Evolutionary conservation across 148 eudicot genomes (phyloP), one percentile per base, ranked within the genome.

Genomic region (Vaccinium corymbosum): DNA sequence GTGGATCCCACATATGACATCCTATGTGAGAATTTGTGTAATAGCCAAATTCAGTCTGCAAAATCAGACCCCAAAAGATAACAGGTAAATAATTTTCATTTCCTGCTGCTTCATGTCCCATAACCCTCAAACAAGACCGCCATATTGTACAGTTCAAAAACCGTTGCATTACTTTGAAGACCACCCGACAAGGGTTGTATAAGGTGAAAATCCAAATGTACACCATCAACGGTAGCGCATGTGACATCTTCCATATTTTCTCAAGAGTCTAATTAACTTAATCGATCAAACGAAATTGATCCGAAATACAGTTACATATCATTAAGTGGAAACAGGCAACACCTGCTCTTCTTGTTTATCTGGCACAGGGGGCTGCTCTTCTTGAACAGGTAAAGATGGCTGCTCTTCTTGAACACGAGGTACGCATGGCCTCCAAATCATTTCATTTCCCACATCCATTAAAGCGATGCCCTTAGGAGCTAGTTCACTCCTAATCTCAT

Each of bases 391-490:
- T 51, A 51, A 17, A 51, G 80, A 51, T 20, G 61, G 57, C 29
- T 29, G 66, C 81, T 79, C 81, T 59, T 56, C 81, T 57, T 79
- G 81, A 79, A 79, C 51, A 56, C 72, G 81, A 35, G 86, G 79
- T 71, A 91, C 89, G 66, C 95, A 91, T 12, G 99, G 97, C 89
- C 92, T 92, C 99, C 99, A 97, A 32, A 86, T 81, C 15, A 94
- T 94, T 55, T 89, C 92, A 11, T 86, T 89, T 5, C 90, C 93
- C 50, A 84, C 84, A 90, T 97, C 99, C 98, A 94, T 97, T 35
- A 95, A 80, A 78, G 91, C 90, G 70, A 97, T 93, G 35, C 99
- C 99, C 86, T 92, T 92, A 32, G 85, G 86, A 53, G 83, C 84
- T 84, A 97, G 84, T 66, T 89, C 89, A 15, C 75, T 88, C 84